These are phyloP conservation scores for Pancytospora philotis DNA, from an alignment of 371 early-diverging fungal genomes.

Conservation along the genomic window DNA sequence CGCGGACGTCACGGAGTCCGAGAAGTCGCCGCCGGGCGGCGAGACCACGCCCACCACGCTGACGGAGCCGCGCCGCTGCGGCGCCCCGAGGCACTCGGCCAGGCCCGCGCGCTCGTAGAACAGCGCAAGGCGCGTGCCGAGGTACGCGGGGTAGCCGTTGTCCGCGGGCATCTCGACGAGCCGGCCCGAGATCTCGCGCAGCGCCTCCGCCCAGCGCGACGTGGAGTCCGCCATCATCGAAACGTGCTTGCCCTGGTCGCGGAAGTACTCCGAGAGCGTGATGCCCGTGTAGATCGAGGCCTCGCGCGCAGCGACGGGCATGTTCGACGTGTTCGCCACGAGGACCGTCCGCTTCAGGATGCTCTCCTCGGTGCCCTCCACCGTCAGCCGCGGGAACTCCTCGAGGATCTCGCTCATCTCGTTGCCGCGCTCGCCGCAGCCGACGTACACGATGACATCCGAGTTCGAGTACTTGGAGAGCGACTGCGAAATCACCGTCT, in stretches of 20 bases:
- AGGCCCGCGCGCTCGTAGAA: slow-evolving; percentile 99
- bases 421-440: slow-evolving; percentile 98
- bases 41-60: slow-evolving; percentile 98
- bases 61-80: slow-evolving; percentile 82
- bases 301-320: slow-evolving; percentile 99
- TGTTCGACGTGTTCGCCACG: slow-evolving; percentile 99
- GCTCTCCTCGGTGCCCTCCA: slow-evolving; percentile 75
- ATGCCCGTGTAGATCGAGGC: slow-evolving; percentile 99
- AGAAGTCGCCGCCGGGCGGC: slow-evolving; percentile 97
- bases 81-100: slow-evolving; percentile 83
- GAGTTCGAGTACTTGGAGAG: slow-evolving; percentile 99
- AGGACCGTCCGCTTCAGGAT: slow-evolving; percentile 99
- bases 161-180: slow-evolving; percentile 99
- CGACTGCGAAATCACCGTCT: slow-evolving; percentile 99
- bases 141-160: slow-evolving; percentile 96
- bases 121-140: slow-evolving; percentile 93
- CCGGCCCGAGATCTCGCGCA: slow-evolving; percentile 99
- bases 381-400: slow-evolving; percentile 86
- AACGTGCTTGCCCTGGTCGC: slow-evolving; percentile 98
- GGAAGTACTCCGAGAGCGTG: slow-evolving; percentile 98
- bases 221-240: slow-evolving; percentile 99
- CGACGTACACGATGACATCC: slow-evolving; percentile 97
- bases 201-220: slow-evolving; percentile 99
- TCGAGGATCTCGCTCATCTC: slow-evolving; percentile 99
- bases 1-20: slow-evolving; percentile 95